A percentile compares a stretch with the other conserved stretches of the same genome.
Evolutionary conservation across 1,284 basidiomycete species (phyloP).

Genomic region (Coriolopsis trogii): DNA sequence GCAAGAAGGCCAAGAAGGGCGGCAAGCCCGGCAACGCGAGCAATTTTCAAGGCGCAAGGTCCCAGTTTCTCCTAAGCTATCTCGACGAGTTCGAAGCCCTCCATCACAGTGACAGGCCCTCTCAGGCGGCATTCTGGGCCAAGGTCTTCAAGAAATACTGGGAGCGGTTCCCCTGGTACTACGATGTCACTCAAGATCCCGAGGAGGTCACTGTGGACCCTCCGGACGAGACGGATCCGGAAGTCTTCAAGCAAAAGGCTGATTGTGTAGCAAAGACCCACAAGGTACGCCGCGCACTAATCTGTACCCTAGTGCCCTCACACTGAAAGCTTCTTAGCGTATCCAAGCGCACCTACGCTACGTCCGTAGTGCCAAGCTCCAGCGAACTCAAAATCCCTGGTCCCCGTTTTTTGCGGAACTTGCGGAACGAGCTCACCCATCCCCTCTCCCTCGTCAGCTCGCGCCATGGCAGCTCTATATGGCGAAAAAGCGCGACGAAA

Average conservation of each 20-base stretch:
- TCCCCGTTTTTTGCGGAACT: not conserved
- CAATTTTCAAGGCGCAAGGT: not conserved
- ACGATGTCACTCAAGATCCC: not conserved
- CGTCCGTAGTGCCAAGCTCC: not conserved
- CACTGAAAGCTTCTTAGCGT: not conserved
- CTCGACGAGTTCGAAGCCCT: not conserved
- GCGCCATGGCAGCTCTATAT: slow-evolving; percentile 3
- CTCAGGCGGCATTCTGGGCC: not conserved
- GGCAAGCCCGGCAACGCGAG: slow-evolving; percentile 4
- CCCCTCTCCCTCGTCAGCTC: not conserved
- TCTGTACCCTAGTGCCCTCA: not conserved
- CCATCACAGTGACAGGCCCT: not conserved
- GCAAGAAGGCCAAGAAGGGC: not conserved
- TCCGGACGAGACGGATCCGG: not conserved
- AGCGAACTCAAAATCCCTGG: not conserved
- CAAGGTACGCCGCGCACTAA: not conserved
- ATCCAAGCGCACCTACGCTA: not conserved
- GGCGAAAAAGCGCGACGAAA: not conserved
- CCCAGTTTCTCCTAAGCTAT: not conserved
- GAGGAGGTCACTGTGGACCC: not conserved
- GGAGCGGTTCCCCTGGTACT: slow-evolving; percentile 1
- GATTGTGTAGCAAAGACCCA: not conserved
- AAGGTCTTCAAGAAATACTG: not conserved
- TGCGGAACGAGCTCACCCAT: not conserved
- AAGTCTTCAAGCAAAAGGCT: not conserved